Evolutionary conservation across 2,329 filamentous ascomycete species (phyloP).

Genomic region (Sclerotinia sclerotiorum): DNA sequence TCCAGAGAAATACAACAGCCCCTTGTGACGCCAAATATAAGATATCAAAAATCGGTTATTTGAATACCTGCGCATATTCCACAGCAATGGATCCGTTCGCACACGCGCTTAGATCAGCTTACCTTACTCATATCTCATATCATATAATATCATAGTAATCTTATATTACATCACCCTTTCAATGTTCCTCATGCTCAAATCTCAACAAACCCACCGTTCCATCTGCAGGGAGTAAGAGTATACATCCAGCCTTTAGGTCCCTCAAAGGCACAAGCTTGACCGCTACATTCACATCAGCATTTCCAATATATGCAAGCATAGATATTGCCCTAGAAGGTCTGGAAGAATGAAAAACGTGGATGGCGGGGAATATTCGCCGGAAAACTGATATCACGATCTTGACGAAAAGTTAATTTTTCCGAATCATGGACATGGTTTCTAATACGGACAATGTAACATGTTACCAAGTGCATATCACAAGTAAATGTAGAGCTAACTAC

Average conservation of each 20-base stretch:
- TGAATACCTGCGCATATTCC: constrained; percentile 16
- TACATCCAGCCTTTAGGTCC: neutral
- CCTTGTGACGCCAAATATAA: constrained; percentile 13
- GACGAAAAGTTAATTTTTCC: neutral
- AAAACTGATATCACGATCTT: neutral
- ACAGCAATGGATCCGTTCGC: neutral
- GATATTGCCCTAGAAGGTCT: constrained; percentile 5
- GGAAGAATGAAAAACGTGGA: constrained; percentile 16
- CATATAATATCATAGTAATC: neutral
- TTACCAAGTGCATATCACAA: neutral
- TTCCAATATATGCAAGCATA: neutral
- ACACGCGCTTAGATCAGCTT: constrained; percentile 23
- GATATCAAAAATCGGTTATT: neutral
- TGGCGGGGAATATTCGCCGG: constrained; percentile 8
- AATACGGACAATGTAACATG: neutral
- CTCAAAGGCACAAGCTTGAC: constrained; percentile 15
- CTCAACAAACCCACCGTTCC: neutral
- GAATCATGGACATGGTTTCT: neutral
- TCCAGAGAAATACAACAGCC: constrained; percentile 7
- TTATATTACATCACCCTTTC: neutral
- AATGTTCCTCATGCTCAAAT: neutral
- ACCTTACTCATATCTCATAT: neutral
- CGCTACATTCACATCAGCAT: constrained; percentile 17
- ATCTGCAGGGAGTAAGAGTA: neutral
- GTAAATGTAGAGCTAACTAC: neutral